Evolutionary conservation across 2,329 filamentous ascomycete genomes (phyloP).

Genomic region (Claviceps sp.): DNA sequence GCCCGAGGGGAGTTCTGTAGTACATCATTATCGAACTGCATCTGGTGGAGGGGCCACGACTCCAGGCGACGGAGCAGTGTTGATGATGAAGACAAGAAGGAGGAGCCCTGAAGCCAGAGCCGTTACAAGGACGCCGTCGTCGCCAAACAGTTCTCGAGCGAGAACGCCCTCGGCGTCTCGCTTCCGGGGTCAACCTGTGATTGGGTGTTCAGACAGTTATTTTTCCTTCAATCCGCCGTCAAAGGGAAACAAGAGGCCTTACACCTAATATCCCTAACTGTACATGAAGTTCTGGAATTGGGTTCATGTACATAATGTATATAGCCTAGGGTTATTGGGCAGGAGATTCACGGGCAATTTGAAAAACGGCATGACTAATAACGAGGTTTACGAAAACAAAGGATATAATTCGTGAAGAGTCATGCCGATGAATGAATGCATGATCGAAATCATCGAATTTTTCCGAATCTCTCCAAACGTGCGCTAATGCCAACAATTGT

Average conservation of each 20-base stretch:
- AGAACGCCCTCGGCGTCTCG: conserved; percentile 33
- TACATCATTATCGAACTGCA: conserved; percentile 30
- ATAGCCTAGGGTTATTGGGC: not conserved
- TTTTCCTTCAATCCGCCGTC: conserved; percentile 24
- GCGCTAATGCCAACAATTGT: too few species aligned
- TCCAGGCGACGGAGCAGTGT: conserved; percentile 25
- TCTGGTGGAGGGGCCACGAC: conserved; percentile 25
- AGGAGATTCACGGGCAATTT: too few species aligned
- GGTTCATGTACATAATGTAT: not conserved
- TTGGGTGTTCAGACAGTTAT: conserved; percentile 25
- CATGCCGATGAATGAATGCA: too few species aligned
- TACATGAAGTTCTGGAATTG: not conserved
- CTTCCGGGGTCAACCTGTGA: conserved; percentile 14
- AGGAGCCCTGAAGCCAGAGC: conserved; percentile 20
- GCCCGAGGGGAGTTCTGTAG: conserved; percentile 25
- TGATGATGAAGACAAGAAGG: conserved; percentile 30
- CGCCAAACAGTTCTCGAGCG: conserved; percentile 34
- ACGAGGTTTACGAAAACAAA: too few species aligned
- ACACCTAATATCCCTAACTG: not conserved
- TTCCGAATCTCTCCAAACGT: too few species aligned
- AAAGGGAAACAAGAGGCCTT: conserved; percentile 17
- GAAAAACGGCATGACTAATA: too few species aligned
- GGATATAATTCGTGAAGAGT: too few species aligned
- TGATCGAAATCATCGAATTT: too few species aligned
- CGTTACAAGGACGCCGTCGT: conserved; percentile 12